Evolutionary conservation across 768 basidiomycete genomes (phyloP).

Genomic region (Boletus barrowsii): DNA sequence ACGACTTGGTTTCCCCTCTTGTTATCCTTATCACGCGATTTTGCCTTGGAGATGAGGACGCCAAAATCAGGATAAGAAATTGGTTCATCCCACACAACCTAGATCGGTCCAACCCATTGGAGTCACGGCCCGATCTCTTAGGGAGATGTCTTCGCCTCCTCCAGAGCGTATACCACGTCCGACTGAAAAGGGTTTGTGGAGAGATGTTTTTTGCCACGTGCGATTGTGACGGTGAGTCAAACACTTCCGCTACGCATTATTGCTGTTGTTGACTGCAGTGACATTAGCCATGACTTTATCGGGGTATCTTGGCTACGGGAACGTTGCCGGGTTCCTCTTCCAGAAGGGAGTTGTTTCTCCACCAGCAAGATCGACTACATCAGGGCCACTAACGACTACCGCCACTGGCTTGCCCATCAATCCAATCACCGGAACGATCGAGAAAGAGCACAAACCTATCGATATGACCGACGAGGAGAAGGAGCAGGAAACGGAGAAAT

Average conservation of each 20-base stretch:
- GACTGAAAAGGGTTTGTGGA: constrained; percentile 74
- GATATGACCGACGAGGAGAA: constrained; percentile 96
- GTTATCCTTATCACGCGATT: constrained; percentile 72
- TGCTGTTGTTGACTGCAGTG: background rate
- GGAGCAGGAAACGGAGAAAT: constrained; percentile 85
- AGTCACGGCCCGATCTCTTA: constrained; percentile 67
- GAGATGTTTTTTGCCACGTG: constrained; percentile 86
- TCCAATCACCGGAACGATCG: constrained; percentile 81
- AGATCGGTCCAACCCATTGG: constrained; percentile 76
- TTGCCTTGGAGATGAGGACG: constrained; percentile 59
- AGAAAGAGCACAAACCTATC: constrained; percentile 35
- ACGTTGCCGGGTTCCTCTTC: constrained; percentile 92
- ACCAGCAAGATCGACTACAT: constrained; percentile 38
- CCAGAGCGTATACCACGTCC: constrained; percentile 65
- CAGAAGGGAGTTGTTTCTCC: constrained; percentile 79
- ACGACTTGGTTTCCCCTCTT: constrained; percentile 77
- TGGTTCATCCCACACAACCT: constrained; percentile 74
- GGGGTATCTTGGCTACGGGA: constrained; percentile 89
- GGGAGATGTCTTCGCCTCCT: constrained; percentile 81
- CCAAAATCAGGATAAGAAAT: constrained; percentile 55
- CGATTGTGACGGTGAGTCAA: constrained; percentile 61
- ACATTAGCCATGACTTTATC: constrained; percentile 62
- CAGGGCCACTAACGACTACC: constrained; percentile 34
- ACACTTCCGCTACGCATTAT: background rate
- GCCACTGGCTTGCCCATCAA: constrained; percentile 54